Evolutionary conservation across 202 grass and related monocot species (phyloP), one percentile per base, ranked within the genome.

Genomic region (Saccharum hybrid): DNA sequence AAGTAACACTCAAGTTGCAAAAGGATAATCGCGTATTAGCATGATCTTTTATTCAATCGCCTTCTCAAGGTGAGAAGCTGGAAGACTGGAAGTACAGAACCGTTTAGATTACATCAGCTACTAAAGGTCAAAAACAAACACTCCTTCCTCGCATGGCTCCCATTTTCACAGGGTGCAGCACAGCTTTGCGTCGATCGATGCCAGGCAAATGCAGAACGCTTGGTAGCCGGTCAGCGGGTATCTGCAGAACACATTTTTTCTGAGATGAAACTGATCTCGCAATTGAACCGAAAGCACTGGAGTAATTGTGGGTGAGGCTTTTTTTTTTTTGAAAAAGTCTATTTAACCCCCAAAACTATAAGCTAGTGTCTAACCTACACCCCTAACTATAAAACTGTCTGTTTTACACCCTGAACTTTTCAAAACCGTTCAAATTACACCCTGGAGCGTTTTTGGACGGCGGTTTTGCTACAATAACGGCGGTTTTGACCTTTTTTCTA

Each of bases 211-310:
- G 92, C 92, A 93, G 75, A 98, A 93, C 39, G 95, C 95, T 71
- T 98, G 92, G 79, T 98, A 95, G 19, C 95, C 95, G 52, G 92
- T 98, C 72, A 98, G 78, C 0, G 95, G 95, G 81, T 93, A 89
- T 78, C 90, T 95, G 75, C 65, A 84, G 18, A 42, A 16, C 41
- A 43, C 5, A 8, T 39, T 15, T 18, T 18, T 46, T 11, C 8
- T 6, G 7, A 65, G 10, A 4, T 74, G 6, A 66, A 62, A 28
- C 22, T 61, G 21, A 13, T 26, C 22, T 8, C 7, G 5, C 1
- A 54, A 54, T 19, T 5, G 52, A 21, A 59, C 21, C 19, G 8
- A 7, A 59, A 59, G 19, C 7, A 59, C 54, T 3, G 49, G 49
- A 52, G 49, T 18, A 52, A 6, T 52, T 51, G 1, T 16, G 49